phyloP scores from a whole-genome alignment of 495 filamentous ascomycete species.

The Neurospora sp. region DNA sequence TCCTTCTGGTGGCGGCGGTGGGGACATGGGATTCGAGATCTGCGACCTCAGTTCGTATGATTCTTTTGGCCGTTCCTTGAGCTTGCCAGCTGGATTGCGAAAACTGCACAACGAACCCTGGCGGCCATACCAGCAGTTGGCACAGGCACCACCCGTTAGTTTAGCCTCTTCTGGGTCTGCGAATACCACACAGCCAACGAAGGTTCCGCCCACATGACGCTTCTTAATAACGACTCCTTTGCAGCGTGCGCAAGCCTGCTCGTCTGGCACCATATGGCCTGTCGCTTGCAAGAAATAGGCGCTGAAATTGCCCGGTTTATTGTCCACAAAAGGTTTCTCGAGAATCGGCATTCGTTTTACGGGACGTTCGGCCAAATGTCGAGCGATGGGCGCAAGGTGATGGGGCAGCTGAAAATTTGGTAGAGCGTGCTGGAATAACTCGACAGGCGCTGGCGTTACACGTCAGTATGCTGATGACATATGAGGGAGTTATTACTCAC shows the following conservation, averaged over 20 bases:
- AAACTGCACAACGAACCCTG: constrained; percentile 9
- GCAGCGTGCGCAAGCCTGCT: constrained; percentile 8
- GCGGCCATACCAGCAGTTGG: constrained; percentile 16
- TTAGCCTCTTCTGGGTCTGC: neutral
- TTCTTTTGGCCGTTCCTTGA: neutral
- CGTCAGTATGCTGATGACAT: neutral
- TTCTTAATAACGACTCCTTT: neutral
- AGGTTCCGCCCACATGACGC: neutral
- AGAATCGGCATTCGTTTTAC: constrained; percentile 6
- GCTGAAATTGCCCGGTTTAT: constrained; percentile 5
- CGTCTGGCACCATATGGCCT: neutral
- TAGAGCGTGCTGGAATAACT: neutral
- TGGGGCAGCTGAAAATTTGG: too few relatives aligned
- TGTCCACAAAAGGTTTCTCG: neutral
- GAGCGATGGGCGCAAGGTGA: neutral
- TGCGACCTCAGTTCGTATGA: neutral
- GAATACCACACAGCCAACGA: constrained; percentile 5
- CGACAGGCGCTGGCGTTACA: neutral
- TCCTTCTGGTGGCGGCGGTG: neutral
- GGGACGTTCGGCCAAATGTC: neutral
- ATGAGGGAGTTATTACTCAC: neutral
- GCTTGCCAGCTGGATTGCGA: neutral
- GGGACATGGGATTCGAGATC: neutral
- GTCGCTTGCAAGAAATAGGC: constrained; percentile 14
- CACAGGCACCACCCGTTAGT: constrained; percentile 8